Conservation (phyloP, 768 basidiomycete species). For the Ramaria rubella region DNA sequence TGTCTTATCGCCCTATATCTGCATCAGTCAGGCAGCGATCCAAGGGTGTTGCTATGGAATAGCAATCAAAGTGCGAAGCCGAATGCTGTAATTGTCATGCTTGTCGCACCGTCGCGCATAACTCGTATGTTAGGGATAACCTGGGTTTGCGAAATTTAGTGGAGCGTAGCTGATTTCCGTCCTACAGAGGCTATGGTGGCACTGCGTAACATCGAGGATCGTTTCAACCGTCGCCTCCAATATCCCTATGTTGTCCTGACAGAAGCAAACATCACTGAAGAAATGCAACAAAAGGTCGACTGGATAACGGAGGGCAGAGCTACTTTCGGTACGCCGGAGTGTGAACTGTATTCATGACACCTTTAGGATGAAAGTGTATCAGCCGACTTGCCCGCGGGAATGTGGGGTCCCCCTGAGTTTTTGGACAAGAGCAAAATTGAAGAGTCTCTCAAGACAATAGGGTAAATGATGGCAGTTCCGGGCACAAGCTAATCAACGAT, state of each 20-base stretch:
- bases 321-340: constrained; percentile 1
- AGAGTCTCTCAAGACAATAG: constrained; percentile 4
- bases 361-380: no score
- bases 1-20: background rate
- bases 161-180: background rate
- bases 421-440: background rate
- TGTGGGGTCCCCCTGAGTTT: constrained; percentile 1
- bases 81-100: constrained; percentile 9
- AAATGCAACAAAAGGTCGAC: background rate
- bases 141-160: background rate
- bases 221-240: constrained; percentile 6
- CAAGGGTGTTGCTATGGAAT: background rate
- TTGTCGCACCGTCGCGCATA: constrained; percentile 5
- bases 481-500: background rate
- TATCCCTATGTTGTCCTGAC: constrained; percentile 9
- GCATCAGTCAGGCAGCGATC: background rate
- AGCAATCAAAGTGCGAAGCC: background rate
- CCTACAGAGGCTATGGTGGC: constrained; percentile 4
- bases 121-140: background rate
- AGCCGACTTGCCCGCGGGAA: constrained; percentile 2
- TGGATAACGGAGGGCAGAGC: background rate
- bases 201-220: constrained; percentile 6
- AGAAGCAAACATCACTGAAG: background rate
- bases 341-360: background rate
- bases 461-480: background rate